Base-by-base conservation (phyloP, 805 yeast species). In the Metschnikowia proteae region DNA sequence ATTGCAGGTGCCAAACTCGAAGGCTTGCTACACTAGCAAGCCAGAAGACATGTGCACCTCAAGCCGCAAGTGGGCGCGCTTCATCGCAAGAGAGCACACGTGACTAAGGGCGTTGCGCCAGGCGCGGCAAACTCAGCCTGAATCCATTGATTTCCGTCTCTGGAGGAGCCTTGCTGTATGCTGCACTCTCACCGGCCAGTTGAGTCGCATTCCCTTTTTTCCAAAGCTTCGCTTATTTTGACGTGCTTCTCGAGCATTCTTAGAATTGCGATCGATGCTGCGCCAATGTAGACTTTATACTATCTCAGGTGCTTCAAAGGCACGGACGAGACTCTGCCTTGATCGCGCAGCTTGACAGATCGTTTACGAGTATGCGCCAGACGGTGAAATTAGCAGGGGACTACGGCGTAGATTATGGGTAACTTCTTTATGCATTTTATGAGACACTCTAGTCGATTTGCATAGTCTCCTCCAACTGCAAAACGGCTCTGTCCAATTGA, bases 381-480 rank as follows among this genome's bases (percentile, higher is more conserved):
- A 9, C 27, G 10, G 28, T 23, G 17, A 23, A 38, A 13, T 27
- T 27, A 38, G 10, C 25, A 9, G 13, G 13, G 5, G 8, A 37
- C 23, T 28, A 28, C 32, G 28, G 25, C 32, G 28, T 26, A 23
- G 22, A 11, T 13, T 23, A 40, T 29, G 8, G 9, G 8, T 6
- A n/a, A 23, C 25, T 32, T 36, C 35, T 23, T n/a, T 22, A 26
- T 40, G 43, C 43, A 31, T 31, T 31, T 4, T 28, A 27, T 38
- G 9, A 31, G 13, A 6, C 17, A 26, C 36, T 26, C 46, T 44
- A 57, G 33, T 57, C 59, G 41, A 56, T 51, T 38, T 54, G 61
- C 60, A 58, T 58, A 38, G 56, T 51, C 58, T 56, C 60, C 30
- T 50, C 58, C 42, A 50, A 48, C 49, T 51, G 54, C 50, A 54